Percentiles rank a stretch among this genome's conserved stretches.
Conservation (phyloP, 768 basidiomycete species). For the Leucocoprinus leucothites region DNA sequence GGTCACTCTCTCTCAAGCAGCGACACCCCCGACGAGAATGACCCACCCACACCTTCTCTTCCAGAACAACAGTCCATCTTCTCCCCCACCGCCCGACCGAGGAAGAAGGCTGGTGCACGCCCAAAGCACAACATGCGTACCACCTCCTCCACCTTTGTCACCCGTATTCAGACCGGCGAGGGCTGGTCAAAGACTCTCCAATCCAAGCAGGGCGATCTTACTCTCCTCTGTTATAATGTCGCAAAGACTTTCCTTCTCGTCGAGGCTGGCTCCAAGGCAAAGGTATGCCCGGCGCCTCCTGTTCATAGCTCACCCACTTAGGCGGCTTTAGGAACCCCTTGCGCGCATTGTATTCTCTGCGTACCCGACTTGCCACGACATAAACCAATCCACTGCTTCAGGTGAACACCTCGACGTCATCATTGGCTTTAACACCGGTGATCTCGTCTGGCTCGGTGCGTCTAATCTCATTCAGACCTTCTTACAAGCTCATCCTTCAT, state of each 20-base stretch:
- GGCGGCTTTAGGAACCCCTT: constrained; percentile 67
- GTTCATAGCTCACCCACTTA: neutral
- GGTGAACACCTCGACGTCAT: constrained; percentile 81
- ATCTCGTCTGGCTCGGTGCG: constrained; percentile 92
- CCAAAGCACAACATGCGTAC: constrained; percentile 93
- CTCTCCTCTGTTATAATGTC: constrained; percentile 87
- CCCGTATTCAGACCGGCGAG: constrained; percentile 79
- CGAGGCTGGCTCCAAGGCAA: constrained; percentile 80
- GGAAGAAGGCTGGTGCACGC: constrained; percentile 60
- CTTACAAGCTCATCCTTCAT: constrained; percentile 5
- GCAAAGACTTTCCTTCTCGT: constrained; percentile 83
- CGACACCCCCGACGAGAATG: constrained; percentile 67
- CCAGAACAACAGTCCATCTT: constrained; percentile 59
- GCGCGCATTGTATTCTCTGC: constrained; percentile 82
- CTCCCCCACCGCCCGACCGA: constrained; percentile 44
- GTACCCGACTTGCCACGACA: constrained; percentile 88
- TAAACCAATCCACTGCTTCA: constrained; percentile 76
- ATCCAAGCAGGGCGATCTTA: constrained; percentile 79
- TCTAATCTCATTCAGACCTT: neutral
- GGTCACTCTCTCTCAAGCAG: constrained; percentile 79
- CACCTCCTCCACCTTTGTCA: constrained; percentile 90
- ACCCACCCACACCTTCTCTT: constrained; percentile 33
- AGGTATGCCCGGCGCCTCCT: constrained; percentile 44
- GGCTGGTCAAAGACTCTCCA: constrained; percentile 69
- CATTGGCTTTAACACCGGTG: constrained; percentile 93